Conservation (phyloP, 176 grass and related monocot species). For the Carex kokanica region DNA sequence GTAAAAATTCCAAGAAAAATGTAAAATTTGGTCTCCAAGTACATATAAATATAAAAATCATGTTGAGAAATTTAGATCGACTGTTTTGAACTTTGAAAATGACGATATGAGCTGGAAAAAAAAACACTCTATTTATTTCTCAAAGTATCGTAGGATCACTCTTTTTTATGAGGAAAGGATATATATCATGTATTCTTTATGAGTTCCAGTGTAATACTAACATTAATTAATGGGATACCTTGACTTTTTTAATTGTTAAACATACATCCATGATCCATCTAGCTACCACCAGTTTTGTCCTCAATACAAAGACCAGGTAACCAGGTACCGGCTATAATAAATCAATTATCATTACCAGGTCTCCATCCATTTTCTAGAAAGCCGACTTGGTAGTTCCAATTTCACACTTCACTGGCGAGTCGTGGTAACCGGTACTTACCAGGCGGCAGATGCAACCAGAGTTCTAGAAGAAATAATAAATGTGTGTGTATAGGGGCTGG, state of each 20-base stretch:
- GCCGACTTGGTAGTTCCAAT: neutral
- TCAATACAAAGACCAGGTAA: neutral
- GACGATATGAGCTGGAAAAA: too few species aligned
- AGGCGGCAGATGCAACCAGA: neutral
- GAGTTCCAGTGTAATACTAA: neutral
- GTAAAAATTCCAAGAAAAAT: too few species aligned
- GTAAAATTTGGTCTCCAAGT: too few species aligned
- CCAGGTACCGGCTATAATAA: neutral
- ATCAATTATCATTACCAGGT: neutral
- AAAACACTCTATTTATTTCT: too few species aligned
- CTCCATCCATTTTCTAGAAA: neutral
- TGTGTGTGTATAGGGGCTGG: too few species aligned
- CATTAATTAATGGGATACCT: neutral
- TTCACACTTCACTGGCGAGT: conserved; percentile 1
- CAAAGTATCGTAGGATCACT: too few species aligned
- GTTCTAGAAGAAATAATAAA: neutral
- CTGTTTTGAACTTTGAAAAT: too few species aligned
- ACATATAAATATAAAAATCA: too few species aligned
- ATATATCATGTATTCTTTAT: neutral
- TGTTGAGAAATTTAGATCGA: too few species aligned
- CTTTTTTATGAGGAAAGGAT: neutral
- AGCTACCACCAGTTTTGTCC: neutral
- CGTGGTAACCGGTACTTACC: neutral
- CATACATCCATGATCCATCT: neutral
- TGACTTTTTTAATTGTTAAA: neutral